phyloP scores from a whole-genome alignment of 2,329 filamentous ascomycete species.

The Magnaporthiopsis incrustans region DNA sequence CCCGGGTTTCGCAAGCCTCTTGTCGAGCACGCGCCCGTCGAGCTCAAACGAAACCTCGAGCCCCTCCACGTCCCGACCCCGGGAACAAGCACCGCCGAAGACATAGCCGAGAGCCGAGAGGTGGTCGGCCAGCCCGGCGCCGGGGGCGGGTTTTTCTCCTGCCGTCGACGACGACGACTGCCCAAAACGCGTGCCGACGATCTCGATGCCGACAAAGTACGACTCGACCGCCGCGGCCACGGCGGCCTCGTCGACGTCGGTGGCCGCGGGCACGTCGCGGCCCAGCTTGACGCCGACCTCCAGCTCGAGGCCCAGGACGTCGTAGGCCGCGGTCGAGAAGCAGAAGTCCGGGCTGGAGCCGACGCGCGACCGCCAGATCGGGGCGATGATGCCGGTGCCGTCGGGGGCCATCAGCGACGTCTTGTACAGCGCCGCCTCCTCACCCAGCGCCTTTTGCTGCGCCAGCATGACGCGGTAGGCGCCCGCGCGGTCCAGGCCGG shows the following conservation, averaged over 20 bases:
- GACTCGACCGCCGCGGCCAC: not conserved
- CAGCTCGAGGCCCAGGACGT: constrained; percentile 5
- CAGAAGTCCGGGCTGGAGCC: constrained; percentile 1
- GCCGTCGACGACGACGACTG: not conserved
- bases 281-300: constrained; percentile 5
- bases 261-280: not conserved
- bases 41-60: not conserved
- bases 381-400: constrained; percentile 1
- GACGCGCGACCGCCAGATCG: constrained; percentile 5
- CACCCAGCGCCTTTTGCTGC: not conserved
- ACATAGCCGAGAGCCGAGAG: constrained; percentile 5
- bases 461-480: constrained; percentile 2
- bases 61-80: not conserved
- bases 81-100: not conserved
- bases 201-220: constrained; percentile 6
- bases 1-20: not conserved
- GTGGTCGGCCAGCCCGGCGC: constrained; percentile 3
- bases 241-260: not conserved
- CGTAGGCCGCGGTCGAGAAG: not conserved
- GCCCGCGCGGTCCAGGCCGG: not conserved
- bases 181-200: constrained; percentile 3
- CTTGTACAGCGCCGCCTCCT: constrained; percentile 5
- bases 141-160: not conserved
- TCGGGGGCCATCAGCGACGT: not conserved
- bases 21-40: not conserved